Conservation (phyloP, 2,329 filamentous ascomycete species). For the Rutstroemia sp. region DNA sequence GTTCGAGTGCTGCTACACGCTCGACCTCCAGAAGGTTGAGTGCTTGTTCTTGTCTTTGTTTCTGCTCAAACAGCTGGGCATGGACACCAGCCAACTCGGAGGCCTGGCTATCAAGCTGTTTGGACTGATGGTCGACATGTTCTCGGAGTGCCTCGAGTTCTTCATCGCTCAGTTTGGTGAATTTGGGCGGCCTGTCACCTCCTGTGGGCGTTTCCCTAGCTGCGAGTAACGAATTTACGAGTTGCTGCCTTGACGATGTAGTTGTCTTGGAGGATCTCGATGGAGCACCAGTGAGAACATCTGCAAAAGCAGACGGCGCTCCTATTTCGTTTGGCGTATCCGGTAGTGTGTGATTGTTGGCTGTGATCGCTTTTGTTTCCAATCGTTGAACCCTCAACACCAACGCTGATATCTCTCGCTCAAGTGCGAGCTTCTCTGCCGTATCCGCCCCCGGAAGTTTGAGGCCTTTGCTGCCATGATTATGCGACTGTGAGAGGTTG, state of each 20-base stretch:
- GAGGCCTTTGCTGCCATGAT: slow-evolving; percentile 34
- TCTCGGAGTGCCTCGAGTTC: slow-evolving; percentile 80
- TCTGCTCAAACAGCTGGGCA: slow-evolving; percentile 77
- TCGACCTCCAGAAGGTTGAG: slow-evolving; percentile 77
- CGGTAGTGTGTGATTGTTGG: slow-evolving; percentile 55
- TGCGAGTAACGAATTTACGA: slow-evolving; percentile 26
- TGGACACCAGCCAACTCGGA: slow-evolving; percentile 81
- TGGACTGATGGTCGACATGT: slow-evolving; percentile 88
- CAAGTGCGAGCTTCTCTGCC: slow-evolving; percentile 68
- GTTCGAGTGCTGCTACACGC: slow-evolving; percentile 82
- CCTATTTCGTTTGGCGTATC: slow-evolving; percentile 74
- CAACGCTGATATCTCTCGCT: slow-evolving; percentile 75
- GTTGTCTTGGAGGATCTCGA: slow-evolving; percentile 28
- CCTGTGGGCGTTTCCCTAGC: slow-evolving; percentile 23
- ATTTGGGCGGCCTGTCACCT: slow-evolving; percentile 24
- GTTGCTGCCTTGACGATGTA: slow-evolving; percentile 34
- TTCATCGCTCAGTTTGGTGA: slow-evolving; percentile 58
- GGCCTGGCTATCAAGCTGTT: slow-evolving; percentile 84
- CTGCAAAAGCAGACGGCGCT: slow-evolving; percentile 57
- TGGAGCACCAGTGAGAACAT: slow-evolving; percentile 35
- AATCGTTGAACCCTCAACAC: slow-evolving; percentile 71
- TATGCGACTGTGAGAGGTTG: slow-evolving; percentile 14
- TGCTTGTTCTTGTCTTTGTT: slow-evolving; percentile 74
- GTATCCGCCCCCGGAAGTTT: slow-evolving; percentile 71
- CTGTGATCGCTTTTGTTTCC: slow-evolving; percentile 65